phyloP scores from a whole-genome alignment of 768 basidiomycete genomes.

The Kwoniella bestiolae region DNA sequence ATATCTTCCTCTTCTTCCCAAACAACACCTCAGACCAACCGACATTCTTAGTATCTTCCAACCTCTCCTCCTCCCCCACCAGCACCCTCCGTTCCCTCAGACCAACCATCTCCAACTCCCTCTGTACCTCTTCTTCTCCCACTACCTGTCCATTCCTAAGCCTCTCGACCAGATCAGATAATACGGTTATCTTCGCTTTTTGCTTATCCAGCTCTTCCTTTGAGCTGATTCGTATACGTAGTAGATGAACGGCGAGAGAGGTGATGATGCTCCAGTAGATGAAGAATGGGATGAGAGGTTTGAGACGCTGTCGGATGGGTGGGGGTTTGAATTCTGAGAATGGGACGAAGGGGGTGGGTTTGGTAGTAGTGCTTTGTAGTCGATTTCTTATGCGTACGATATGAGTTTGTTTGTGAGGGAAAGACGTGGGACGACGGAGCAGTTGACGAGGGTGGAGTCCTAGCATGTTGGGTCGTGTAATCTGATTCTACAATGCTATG shows the following conservation, averaged over 20 bases:
- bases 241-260: constrained; percentile 48
- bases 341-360: constrained; percentile 1
- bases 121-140: constrained; percentile 45
- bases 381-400: background rate
- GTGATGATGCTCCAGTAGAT: constrained; percentile 54
- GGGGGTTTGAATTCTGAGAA: constrained; percentile 43
- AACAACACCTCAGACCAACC: constrained; percentile 56
- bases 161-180: constrained; percentile 45
- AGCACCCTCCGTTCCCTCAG: constrained; percentile 49
- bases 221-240: constrained; percentile 38
- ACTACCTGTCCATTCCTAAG: constrained; percentile 26
- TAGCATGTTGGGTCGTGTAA: background rate
- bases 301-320: constrained; percentile 49
- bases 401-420: background rate
- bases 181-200: constrained; percentile 52
- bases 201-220: constrained; percentile 35
- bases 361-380: background rate
- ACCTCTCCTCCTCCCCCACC: constrained; percentile 30
- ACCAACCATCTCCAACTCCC: constrained; percentile 57
- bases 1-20: constrained; percentile 48
- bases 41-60: constrained; percentile 39
- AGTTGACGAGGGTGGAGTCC: constrained; percentile 2
- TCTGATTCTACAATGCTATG: background rate
- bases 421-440: background rate
- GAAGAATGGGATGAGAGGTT: constrained; percentile 53